Evolutionary conservation across 1,284 basidiomycete species (phyloP).

Genomic region (Phellinidium pouzarii): DNA sequence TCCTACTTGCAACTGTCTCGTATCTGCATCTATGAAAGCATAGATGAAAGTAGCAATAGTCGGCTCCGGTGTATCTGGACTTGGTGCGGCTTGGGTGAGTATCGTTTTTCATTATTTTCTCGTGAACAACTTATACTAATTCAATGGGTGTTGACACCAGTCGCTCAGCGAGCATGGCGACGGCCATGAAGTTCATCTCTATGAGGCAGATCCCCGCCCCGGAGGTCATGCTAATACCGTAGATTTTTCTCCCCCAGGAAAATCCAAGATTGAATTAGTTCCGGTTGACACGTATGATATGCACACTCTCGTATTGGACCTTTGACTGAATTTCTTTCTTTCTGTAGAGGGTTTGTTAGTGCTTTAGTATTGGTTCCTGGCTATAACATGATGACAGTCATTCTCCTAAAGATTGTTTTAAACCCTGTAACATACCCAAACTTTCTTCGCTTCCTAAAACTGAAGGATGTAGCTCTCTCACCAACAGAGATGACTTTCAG

Average conservation of each 20-base stretch:
- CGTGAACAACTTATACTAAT: neutral
- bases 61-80: conserved; percentile 73
- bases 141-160: conserved; percentile 26
- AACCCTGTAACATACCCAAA: conserved; percentile 80
- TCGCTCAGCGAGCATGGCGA: conserved; percentile 75
- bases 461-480: conserved; percentile 45
- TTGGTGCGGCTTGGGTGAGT: conserved; percentile 71
- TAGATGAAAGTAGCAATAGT: conserved; percentile 69
- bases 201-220: conserved; percentile 60
- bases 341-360: conserved; percentile 46
- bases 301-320: neutral
- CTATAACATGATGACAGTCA: neutral
- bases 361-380: neutral
- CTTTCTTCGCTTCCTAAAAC: conserved; percentile 65
- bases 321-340: conserved; percentile 1
- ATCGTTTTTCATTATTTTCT: neutral
- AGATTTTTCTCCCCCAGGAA: conserved; percentile 39
- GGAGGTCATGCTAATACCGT: conserved; percentile 83
- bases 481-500: conserved; percentile 77
- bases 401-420: conserved; percentile 58
- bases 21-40: too few relatives aligned
- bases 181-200: conserved; percentile 74
- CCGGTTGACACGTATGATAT: conserved; percentile 60
- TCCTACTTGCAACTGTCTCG: too few relatives aligned
- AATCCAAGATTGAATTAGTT: conserved; percentile 29